Evolutionary conservation across 2,329 filamentous ascomycete species (phyloP), one percentile per base, ranked within the genome.

Genomic region (Pseudocercospora ulei): DNA sequence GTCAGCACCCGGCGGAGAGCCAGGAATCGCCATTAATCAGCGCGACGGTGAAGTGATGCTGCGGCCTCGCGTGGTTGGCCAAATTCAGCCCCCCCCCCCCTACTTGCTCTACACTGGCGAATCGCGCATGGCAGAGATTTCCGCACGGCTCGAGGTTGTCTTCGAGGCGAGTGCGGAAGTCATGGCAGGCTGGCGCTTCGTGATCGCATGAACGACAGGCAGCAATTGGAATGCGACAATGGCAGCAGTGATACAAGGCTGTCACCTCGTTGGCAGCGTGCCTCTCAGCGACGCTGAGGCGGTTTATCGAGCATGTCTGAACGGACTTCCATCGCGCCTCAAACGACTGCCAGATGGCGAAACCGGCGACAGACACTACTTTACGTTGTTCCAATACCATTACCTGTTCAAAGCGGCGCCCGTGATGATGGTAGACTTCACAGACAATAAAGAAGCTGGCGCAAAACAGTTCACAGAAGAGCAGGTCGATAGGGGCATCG

Each of bases 331-430:
- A 3, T 39, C 48, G 12, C 61, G 59, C 13, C 49, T 66, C 7
- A 51, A 47, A 13, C 55, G 56, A 11, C 53, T 66, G 1, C 63
- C 64, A 3, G 65, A 66, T 44, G 64, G 64, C 25, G 64, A 67
- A 45, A 59, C 61, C 5, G 60, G 53, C n/a, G 27, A 52, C 23
- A 53, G 63, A 16, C 24, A 52, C n/a, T 54, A 49, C 30, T 64
- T 57, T 36, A 53, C 59, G n/a, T 22, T 35, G 19, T 65, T 52
- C 48, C 63, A 62, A 26, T 39, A 38, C 13, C n/a, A 16, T 22
- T 30, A 30, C 19, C 20, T 43, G 7, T 39, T 43, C 25, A 43
- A 43, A 18, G 25, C 13, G 12, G 33, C 34, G 8, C 41, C 41
- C 7, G 22, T 28, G 3, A 36, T 43, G 41, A 38, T 38, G 25